Evolutionary conservation across 2,329 filamentous ascomycete genomes (phyloP), one percentile per base, ranked within the genome.

Genomic region (Penicillium sp.): DNA sequence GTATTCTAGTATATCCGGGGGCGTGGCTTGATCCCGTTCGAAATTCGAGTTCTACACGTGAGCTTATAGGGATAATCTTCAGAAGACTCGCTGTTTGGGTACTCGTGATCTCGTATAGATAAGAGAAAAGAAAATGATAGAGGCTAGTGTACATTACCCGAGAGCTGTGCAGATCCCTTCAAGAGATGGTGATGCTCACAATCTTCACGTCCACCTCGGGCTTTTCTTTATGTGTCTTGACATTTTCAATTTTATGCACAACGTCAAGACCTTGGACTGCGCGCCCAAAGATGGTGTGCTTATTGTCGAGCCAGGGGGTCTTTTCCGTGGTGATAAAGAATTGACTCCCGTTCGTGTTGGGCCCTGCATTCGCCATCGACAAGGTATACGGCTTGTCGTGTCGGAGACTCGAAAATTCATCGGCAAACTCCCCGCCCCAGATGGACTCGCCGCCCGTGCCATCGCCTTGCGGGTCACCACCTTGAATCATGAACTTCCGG

Each of bases 311-410:
- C 95, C 95, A 99, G 6, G 92, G 89, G 81, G 95, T 92, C 79
- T 96, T 96, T 77, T 97, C 96, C 0, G 94, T 97, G 0, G 95
- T 99, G 66, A 99, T 96, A 70, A 99, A 99, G 75, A 99, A 99
- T 75, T 99, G 95, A 70, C 90, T 95, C 14, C 90, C 95, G 73
- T 99, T 99, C 37, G 93, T 97, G 69, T 94, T 92, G 0, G 92
- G 92, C 0, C 95, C 95, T 0, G 95, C 94, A 75, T 99, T 99
- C 13, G 95, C 95, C 95, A 99, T 99, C 73, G 91, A 96, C 58
- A 98, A 83, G 0, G 93, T 98, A 74, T 96, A 99, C 2, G 95
- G 90, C 78, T 95, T 96, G 79, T 99, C 95, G 71, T 99, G 95
- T 74, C 89, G 91, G 61, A 99, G 78, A 18, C 87, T 89, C 67